phyloP scores from a whole-genome alignment of 768 basidiomycete genomes.

The Naganishia vishniacii region DNA sequence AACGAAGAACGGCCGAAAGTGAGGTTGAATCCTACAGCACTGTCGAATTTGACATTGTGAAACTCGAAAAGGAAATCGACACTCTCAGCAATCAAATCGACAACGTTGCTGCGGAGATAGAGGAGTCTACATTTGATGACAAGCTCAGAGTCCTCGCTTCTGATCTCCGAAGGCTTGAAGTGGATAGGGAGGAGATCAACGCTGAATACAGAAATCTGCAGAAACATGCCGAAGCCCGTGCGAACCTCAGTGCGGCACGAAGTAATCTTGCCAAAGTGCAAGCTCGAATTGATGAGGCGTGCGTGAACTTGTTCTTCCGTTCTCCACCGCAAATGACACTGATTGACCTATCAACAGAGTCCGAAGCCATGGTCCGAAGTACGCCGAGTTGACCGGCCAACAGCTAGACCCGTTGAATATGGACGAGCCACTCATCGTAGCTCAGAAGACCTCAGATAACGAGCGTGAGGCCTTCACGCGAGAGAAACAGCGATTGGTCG shows the following conservation, averaged over 20 bases:
- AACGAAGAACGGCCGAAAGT: background rate
- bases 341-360: conserved; percentile 55
- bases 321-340: no score
- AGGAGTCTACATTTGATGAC: conserved; percentile 42
- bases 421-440: conserved; percentile 65
- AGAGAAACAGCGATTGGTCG: conserved; percentile 62
- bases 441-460: conserved; percentile 53
- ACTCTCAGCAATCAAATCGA: conserved; percentile 32
- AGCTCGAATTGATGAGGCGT: conserved; percentile 66
- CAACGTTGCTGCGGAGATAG: conserved; percentile 36
- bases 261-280: conserved; percentile 62
- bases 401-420: conserved; percentile 62
- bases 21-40: conserved; percentile 45
- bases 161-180: conserved; percentile 60
- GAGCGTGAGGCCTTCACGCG: conserved; percentile 48
- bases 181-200: conserved; percentile 64
- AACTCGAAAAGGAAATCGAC: conserved; percentile 48
- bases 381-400: conserved; percentile 61
- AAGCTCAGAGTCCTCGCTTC: conserved; percentile 35
- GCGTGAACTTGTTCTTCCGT: conserved; percentile 49
- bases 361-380: conserved; percentile 59
- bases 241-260: conserved; percentile 69
- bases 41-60: conserved; percentile 54
- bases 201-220: conserved; percentile 66
- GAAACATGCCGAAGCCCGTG: conserved; percentile 71